These are phyloP conservation scores for Trichoderma erinaceum DNA, from an alignment of 495 filamentous ascomycete species.

Conservation along the genomic window DNA sequence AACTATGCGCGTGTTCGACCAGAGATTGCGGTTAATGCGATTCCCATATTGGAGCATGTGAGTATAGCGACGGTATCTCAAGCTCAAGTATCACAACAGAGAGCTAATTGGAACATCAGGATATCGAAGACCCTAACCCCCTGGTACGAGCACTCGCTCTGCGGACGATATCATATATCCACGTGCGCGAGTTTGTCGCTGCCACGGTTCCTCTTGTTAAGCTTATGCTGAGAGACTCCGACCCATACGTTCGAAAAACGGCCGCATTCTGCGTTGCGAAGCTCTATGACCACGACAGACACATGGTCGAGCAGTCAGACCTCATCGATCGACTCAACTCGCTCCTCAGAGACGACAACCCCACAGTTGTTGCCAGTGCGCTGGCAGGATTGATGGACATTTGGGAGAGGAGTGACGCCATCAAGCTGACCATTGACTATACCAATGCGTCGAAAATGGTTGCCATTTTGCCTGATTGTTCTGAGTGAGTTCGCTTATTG, in stretches of 20 bases:
- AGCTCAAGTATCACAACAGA: background rate
- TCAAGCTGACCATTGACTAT: constrained; percentile 97
- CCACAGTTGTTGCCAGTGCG: constrained; percentile 92
- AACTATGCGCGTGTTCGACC: constrained; percentile 95
- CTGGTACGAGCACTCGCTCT: constrained; percentile 88
- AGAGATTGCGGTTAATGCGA: constrained; percentile 86
- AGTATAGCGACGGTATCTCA: constrained; percentile 22
- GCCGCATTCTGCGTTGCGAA: constrained; percentile 96
- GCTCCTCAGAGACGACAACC: constrained; percentile 91
- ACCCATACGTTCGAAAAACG: constrained; percentile 97
- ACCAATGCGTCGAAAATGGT: constrained; percentile 95
- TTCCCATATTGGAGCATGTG: constrained; percentile 81
- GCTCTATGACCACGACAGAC: constrained; percentile 90
- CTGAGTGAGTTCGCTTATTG: constrained; percentile 58
- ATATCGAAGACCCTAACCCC: constrained; percentile 91
- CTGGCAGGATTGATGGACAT: constrained; percentile 93
- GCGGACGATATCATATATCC: constrained; percentile 94
- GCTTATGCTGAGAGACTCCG: constrained; percentile 72
- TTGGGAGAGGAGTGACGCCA: constrained; percentile 94
- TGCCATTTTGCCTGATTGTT: constrained; percentile 92
- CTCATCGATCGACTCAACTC: constrained; percentile 87
- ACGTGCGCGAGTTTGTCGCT: constrained; percentile 94
- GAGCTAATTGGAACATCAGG: constrained; percentile 44
- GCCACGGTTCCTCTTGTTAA: constrained; percentile 81
- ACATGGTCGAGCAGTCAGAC: constrained; percentile 82